These are phyloP conservation scores for Pittosporum tobira DNA, from an alignment of 129 eudicot genomes.

Conservation along the genomic window DNA sequence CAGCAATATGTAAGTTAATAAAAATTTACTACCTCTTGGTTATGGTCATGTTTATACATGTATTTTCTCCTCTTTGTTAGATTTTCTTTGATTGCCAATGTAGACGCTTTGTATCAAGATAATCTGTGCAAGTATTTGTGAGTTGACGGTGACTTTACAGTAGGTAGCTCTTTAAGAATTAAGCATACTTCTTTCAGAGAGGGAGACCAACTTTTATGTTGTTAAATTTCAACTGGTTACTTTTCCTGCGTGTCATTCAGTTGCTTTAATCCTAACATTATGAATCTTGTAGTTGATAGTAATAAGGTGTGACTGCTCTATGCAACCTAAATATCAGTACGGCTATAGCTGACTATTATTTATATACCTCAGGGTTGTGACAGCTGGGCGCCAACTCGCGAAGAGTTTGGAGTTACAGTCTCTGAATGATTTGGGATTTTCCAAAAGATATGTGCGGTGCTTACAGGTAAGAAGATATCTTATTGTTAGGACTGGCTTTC, in stretches of 20 bases:
- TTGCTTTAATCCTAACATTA: neutral
- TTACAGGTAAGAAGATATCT: conserved; percentile 57
- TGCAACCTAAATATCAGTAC: neutral
- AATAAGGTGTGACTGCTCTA: neutral
- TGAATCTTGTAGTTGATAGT: neutral
- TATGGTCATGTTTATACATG: neutral
- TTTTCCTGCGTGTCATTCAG: neutral
- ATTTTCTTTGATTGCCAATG: neutral
- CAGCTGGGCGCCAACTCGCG: conserved; percentile 88
- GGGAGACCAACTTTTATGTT: no score
- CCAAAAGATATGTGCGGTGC: conserved; percentile 88
- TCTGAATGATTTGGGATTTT: conserved; percentile 81
- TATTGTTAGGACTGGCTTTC: neutral
- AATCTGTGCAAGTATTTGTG: no score
- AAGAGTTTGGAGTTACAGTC: conserved; percentile 84
- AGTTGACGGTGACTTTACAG: no score
- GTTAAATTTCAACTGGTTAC: no score
- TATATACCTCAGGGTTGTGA: conserved; percentile 57
- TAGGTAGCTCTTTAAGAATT: no score
- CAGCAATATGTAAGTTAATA: conserved; percentile 65
- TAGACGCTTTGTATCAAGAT: no score
- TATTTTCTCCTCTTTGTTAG: neutral
- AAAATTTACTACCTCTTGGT: neutral
- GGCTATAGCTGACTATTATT: conserved; percentile 10
- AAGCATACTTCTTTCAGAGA: no score